These are phyloP conservation scores for Ogataea henricii DNA, from an alignment of 805 yeast genomes.

Conservation along the genomic window DNA sequence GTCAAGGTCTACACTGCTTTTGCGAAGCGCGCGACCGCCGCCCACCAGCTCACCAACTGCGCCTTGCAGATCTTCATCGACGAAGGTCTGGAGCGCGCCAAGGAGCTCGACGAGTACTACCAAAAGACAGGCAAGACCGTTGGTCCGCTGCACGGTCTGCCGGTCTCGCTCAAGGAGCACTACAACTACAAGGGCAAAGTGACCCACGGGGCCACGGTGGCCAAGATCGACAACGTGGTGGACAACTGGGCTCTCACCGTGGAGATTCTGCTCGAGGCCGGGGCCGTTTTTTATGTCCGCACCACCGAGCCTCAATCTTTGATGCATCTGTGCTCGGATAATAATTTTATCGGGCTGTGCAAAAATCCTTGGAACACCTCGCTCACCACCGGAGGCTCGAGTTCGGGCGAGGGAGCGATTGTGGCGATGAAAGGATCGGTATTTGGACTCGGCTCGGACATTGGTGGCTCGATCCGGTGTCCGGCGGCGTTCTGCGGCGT, in stretches of 20 bases:
- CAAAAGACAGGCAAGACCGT: conserved; percentile 46
- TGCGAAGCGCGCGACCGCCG: conserved; percentile 49
- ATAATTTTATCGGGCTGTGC: conserved; percentile 54
- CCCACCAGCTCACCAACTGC: conserved; percentile 52
- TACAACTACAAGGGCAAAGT: conserved; percentile 50
- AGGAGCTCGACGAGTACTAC: conserved; percentile 53
- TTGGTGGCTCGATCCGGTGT: conserved; percentile 56
- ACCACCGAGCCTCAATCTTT: conserved; percentile 58
- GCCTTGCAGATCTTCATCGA: conserved; percentile 48
- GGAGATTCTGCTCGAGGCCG: conserved; percentile 47
- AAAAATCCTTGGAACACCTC: conserved; percentile 50
- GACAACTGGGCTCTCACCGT: conserved; percentile 42
- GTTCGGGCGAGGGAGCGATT: conserved; percentile 55
- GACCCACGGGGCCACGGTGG: conserved; percentile 53
- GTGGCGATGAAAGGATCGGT: conserved; percentile 49
- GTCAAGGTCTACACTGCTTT: conserved; percentile 49
- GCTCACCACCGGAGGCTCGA: conserved; percentile 54
- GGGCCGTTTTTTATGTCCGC: conserved; percentile 57
- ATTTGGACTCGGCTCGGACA: conserved; percentile 47
- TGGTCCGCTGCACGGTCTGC: conserved; percentile 66
- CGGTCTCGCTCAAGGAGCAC: conserved; percentile 64
- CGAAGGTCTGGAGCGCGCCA: conserved; percentile 49
- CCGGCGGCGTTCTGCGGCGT: conserved; percentile 57
- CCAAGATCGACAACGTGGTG: conserved; percentile 42
- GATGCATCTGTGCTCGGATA: conserved; percentile 57